phyloP scores from a whole-genome alignment of 1,284 basidiomycete genomes.

The Ceratobasidium sp. region DNA sequence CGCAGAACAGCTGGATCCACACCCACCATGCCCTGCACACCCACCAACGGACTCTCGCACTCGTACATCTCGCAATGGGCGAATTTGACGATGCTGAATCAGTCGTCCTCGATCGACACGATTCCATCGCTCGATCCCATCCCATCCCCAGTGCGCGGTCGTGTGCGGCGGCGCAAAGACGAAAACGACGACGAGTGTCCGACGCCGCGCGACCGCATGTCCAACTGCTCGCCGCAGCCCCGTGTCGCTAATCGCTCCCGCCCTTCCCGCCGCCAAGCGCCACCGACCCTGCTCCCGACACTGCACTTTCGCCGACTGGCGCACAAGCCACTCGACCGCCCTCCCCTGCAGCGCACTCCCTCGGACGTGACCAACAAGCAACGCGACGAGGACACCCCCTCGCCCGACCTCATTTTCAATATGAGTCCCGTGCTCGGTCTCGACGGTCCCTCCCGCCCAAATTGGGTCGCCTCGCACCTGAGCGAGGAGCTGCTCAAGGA shows the following conservation, averaged over 20 bases:
- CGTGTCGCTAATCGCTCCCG: background rate
- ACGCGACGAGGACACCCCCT: constrained; percentile 10
- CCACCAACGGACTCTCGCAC: constrained; percentile 18
- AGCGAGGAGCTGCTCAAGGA: constrained; percentile 1
- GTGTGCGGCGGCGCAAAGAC: constrained; percentile 9
- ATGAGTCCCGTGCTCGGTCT: constrained; percentile 19
- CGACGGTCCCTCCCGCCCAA: background rate
- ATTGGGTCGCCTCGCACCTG: constrained; percentile 2
- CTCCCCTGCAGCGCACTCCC: background rate
- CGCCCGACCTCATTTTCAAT: constrained; percentile 31
- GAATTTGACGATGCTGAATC: constrained; percentile 5
- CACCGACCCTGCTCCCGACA: background rate
- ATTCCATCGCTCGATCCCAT: constrained; percentile 10
- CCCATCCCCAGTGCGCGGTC: constrained; percentile 10
- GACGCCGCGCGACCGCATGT: background rate
- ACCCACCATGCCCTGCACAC: constrained; percentile 32
- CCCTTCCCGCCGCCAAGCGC: background rate
- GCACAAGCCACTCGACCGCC: background rate
- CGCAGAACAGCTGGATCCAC: too few relatives aligned
- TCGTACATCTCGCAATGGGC: constrained; percentile 34
- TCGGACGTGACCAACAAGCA: constrained; percentile 13
- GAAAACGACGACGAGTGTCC: background rate
- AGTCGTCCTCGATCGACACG: background rate
- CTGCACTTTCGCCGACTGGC: constrained; percentile 18
- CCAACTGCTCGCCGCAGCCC: background rate